Evolutionary conservation across 1,284 basidiomycete species (phyloP).

Genomic region (Marasmius sp.): DNA sequence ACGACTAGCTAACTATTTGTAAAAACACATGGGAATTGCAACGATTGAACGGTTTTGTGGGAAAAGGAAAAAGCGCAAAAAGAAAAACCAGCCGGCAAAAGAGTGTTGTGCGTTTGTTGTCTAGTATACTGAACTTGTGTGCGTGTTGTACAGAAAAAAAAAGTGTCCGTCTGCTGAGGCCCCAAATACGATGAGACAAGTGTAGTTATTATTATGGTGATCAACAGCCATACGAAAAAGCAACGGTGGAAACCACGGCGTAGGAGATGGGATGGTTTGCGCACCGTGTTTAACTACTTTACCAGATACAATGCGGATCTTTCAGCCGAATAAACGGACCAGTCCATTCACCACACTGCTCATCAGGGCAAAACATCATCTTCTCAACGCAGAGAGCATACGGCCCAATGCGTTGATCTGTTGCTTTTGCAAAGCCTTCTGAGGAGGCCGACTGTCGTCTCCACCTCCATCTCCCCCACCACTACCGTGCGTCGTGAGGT

Average conservation of each 20-base stretch:
- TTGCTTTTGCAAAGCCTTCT: constrained; percentile 76
- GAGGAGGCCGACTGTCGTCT: constrained; percentile 53
- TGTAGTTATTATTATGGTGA: constrained; percentile 11
- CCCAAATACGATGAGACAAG: constrained; percentile 5
- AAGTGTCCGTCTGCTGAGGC: constrained; percentile 6
- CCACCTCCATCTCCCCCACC: constrained; percentile 40
- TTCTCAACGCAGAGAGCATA: constrained; percentile 77
- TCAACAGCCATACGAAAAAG: constrained; percentile 12
- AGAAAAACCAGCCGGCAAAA: neutral
- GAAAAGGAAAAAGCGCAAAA: constrained; percentile 3
- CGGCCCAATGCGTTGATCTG: constrained; percentile 83
- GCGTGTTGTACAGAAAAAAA: neutral
- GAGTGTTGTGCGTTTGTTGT: neutral
- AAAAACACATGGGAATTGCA: constrained; percentile 28
- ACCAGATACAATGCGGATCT: constrained; percentile 40
- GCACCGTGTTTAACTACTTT: constrained; percentile 40
- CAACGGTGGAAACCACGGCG: neutral
- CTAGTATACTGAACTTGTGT: neutral
- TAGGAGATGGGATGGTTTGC: neutral
- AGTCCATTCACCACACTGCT: constrained; percentile 5
- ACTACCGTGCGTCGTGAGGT: constrained; percentile 41
- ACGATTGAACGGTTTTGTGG: constrained; percentile 7
- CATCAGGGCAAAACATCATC: constrained; percentile 35
- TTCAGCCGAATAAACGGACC: constrained; percentile 2
- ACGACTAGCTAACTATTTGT: constrained; percentile 12